Evolutionary conservation across 2,329 filamentous ascomycete genomes (phyloP), one percentile per base, ranked within the genome.

Genomic region (Intubia oerlemansii): DNA sequence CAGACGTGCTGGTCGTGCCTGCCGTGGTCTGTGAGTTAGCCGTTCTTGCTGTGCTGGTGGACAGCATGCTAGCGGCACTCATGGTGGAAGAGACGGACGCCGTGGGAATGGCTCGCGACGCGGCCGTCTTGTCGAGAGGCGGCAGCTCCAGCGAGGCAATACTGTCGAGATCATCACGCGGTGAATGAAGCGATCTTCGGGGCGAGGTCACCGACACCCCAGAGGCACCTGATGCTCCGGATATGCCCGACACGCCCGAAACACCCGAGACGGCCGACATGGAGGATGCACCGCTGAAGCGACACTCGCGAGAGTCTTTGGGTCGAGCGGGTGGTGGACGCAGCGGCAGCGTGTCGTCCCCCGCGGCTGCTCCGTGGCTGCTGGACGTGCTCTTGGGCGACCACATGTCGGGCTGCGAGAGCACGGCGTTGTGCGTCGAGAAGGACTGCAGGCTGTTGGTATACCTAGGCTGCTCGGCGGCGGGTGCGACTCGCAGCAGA

Each of bases 41-140:
- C 12, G 31, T 33, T n/a, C n/a, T n/a, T n/a, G n/a, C n/a, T n/a
- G n/a, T n/a, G 21, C 32, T 28, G 25, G 23, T 31, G 25, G 28
- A 31, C 2, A 30, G 22, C 13, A 31, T 26, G 23, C 28, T 33
- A 15, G 28, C 14, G 1, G 28, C 27, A 11, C 32, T 33, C 8
- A 28, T 21, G 2, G 29, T 33, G 2, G 28, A 31, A 11, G 29
- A 31, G 7, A 33, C 22, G 5, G 32, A 33, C 4, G 32, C 17
- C 5, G 32, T 28, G 2, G 23, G 18, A 10, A 26, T 22, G 1
- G 18, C 13, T 2, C 13, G 10, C 5, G 17, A 17, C 6, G 10
- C 16, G 3, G 17, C 12, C 9, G n/a, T n/a, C n/a, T 14, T 7
- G 3, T 27, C 25, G n/a, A 27, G 21, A 8, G 26, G 30, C 7